Evolutionary conservation across 1,284 basidiomycete genomes (phyloP).

Genomic region (Puccinia polysora): DNA sequence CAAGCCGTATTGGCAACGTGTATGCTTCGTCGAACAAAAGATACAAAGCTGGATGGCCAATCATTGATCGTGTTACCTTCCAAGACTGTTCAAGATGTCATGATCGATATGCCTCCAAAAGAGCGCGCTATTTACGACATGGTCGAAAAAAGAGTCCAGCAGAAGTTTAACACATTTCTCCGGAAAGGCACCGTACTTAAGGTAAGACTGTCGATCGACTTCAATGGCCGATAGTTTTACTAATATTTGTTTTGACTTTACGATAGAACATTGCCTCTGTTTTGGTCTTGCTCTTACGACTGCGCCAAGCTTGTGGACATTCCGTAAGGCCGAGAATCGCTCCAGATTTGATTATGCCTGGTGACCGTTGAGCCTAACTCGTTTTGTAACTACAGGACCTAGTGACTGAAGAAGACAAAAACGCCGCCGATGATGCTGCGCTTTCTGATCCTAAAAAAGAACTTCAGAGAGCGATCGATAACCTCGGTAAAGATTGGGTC

Average conservation of each 20-base stretch:
- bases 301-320: slow-evolving; percentile 30
- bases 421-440: background rate
- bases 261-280: slow-evolving; percentile 14
- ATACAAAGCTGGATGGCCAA: slow-evolving; percentile 56
- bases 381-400: slow-evolving; percentile 1
- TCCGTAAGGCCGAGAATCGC: too few species aligned
- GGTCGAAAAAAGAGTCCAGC: slow-evolving; percentile 60
- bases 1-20: slow-evolving; percentile 63
- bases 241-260: background rate
- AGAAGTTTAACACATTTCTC: slow-evolving; percentile 61
- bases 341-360: too few species aligned
- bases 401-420: slow-evolving; percentile 7
- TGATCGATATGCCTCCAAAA: slow-evolving; percentile 58
- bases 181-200: slow-evolving; percentile 55
- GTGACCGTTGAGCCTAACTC: background rate
- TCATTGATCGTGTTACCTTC: slow-evolving; percentile 25
- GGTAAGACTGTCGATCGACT: slow-evolving; percentile 17
- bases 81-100: slow-evolving; percentile 12
- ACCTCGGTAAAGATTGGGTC: slow-evolving; percentile 18
- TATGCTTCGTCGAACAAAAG: slow-evolving; percentile 63
- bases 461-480: slow-evolving; percentile 3
- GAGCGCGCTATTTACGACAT: slow-evolving; percentile 60
- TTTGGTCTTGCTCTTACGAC: slow-evolving; percentile 27
- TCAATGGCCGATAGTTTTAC: background rate
- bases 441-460: background rate